Evolutionary conservation across 2,329 filamentous ascomycete genomes (phyloP).

Genomic region (Sporothrix curviconia): DNA sequence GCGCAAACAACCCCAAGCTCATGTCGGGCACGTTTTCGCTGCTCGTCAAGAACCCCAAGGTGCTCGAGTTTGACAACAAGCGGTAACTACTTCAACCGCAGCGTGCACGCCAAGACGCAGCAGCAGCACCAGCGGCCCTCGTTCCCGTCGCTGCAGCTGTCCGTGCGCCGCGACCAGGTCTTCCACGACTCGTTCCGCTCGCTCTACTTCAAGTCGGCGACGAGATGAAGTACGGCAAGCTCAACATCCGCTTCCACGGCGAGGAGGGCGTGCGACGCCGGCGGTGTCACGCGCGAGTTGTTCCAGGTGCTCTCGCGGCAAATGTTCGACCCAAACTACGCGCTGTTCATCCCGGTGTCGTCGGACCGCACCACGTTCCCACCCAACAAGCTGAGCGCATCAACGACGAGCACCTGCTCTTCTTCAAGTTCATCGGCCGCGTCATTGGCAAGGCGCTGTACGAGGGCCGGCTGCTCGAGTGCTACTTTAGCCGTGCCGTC

Average conservation of each 20-base stretch:
- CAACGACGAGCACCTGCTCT: constrained; percentile 92
- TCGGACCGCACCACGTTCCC: constrained; percentile 98
- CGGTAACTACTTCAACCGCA: constrained; percentile 97
- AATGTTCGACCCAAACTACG: constrained; percentile 99
- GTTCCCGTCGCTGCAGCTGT: constrained; percentile 69
- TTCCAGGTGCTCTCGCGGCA: constrained; percentile 95
- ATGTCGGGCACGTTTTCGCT: constrained; percentile 98
- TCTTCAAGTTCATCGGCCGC: constrained; percentile 98
- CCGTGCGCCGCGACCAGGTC: constrained; percentile 86
- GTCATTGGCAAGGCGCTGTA: constrained; percentile 98
- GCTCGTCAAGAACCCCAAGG: constrained; percentile 96
- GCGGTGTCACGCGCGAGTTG: constrained; percentile 96
- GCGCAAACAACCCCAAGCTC: constrained; percentile 88
- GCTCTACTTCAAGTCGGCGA: constrained; percentile 93
- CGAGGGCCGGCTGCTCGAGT: constrained; percentile 90
- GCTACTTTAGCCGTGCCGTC: constrained; percentile 96
- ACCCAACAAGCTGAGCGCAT: constrained; percentile 87
- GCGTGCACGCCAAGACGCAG: constrained; percentile 67
- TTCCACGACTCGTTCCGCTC: constrained; percentile 98
- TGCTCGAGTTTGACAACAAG: constrained; percentile 98
- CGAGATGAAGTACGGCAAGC: constrained; percentile 98
- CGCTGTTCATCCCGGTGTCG: constrained; percentile 90
- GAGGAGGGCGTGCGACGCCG: constrained; percentile 97
- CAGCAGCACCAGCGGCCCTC: constrained; percentile 52
- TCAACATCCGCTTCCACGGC: constrained; percentile 94